Conservation (phyloP, 164 flowering plant genomes). For the Umbellularia californica region DNA sequence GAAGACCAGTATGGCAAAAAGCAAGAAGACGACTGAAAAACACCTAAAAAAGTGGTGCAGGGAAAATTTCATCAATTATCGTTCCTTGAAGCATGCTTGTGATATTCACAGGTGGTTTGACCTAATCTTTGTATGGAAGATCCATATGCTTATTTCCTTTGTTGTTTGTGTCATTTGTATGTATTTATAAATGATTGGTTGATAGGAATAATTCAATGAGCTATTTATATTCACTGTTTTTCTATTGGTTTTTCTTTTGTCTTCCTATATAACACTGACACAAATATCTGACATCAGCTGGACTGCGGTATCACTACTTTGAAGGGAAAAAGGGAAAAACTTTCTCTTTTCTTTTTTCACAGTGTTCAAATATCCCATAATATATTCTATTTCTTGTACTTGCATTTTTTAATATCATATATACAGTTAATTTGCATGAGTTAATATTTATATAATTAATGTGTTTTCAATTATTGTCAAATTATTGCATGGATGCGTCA, state of each 20-base stretch:
- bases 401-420: too few relatives aligned
- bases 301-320: too few relatives aligned
- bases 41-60: constrained; percentile 81
- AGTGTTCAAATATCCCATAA: too few relatives aligned
- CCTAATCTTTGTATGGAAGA: neutral
- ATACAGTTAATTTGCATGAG: too few relatives aligned
- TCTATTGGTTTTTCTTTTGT: neutral
- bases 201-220: neutral
- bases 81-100: constrained; percentile 81
- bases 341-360: too few relatives aligned
- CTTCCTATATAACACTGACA: neutral
- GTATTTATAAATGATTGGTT: neutral
- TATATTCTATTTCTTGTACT: too few relatives aligned
- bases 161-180: neutral
- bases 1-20: constrained; percentile 37
- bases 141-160: neutral
- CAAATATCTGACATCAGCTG: neutral
- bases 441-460: too few relatives aligned
- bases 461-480: too few relatives aligned
- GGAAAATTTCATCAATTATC: constrained; percentile 74
- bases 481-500: too few relatives aligned
- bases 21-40: constrained; percentile 48
- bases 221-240: neutral
- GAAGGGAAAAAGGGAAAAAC: too few relatives aligned
- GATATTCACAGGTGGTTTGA: constrained; percentile 73